Conservation (phyloP, 2,329 filamentous ascomycete species). For the Penicillium psychrosexuale region DNA sequence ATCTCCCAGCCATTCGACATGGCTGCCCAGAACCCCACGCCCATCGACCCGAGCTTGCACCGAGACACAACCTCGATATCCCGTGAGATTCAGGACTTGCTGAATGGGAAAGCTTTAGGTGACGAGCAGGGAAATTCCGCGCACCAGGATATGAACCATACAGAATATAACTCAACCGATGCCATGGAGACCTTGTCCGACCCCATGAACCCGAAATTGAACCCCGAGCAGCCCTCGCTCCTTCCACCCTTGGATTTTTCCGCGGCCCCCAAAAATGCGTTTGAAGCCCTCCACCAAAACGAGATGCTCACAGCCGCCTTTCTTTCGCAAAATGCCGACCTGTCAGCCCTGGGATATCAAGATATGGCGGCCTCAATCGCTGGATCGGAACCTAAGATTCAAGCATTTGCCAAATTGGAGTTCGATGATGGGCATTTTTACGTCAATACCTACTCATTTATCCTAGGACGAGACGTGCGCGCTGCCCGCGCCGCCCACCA, state of each 20-base stretch:
- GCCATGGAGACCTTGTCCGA: conserved; percentile 33
- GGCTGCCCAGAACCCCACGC: background rate
- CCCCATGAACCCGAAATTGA: conserved; percentile 32
- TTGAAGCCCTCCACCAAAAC: conserved; percentile 40
- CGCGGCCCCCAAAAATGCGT: conserved; percentile 31
- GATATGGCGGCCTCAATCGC: conserved; percentile 36
- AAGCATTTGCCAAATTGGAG: conserved; percentile 62
- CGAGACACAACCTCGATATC: conserved; percentile 13
- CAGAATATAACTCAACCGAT: conserved; percentile 18
- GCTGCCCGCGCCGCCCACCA: conserved; percentile 49
- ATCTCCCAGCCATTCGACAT: conserved; percentile 10
- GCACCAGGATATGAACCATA: conserved; percentile 5
- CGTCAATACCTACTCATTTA: conserved; percentile 61
- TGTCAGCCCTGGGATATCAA: conserved; percentile 37
- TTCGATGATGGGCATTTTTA: conserved; percentile 66
- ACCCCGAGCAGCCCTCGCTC: conserved; percentile 32
- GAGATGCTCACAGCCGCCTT: conserved; percentile 41
- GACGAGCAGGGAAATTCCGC: conserved; percentile 13
- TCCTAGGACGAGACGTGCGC: conserved; percentile 60
- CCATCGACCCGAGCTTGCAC: conserved; percentile 9
- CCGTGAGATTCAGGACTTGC: conserved; percentile 15
- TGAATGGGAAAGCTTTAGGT: conserved; percentile 17
- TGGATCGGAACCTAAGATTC: conserved; percentile 48
- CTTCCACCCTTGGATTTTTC: conserved; percentile 37
- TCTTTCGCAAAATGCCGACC: conserved; percentile 35